Evolutionary conservation across 2,329 filamentous ascomycete genomes (phyloP).

Genomic region (Amesomyces nigricolor): DNA sequence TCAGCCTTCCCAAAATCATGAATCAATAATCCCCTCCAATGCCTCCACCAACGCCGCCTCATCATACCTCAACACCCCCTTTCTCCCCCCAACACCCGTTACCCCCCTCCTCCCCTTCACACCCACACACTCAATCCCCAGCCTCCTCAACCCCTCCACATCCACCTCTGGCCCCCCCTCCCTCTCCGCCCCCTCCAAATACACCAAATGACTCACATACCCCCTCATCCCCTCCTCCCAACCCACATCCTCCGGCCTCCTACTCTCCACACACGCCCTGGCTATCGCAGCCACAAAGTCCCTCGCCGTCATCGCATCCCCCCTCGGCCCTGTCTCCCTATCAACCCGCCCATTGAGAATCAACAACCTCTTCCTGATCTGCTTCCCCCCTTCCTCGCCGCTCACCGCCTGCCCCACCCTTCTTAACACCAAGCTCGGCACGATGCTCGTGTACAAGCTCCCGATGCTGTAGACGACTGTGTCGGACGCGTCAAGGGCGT

Average conservation of each 20-base stretch:
- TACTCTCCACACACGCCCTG: constrained; percentile 65
- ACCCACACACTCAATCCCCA: constrained; percentile 73
- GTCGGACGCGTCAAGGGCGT: constrained; percentile 57
- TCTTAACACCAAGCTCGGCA: constrained; percentile 74
- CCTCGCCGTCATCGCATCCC: constrained; percentile 60
- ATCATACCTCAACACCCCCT: constrained; percentile 64
- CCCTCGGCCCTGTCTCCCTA: constrained; percentile 73
- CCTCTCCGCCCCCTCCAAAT: constrained; percentile 55
- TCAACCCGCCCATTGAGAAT: constrained; percentile 81
- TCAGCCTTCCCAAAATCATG: constrained; percentile 3
- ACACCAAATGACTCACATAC: constrained; percentile 81
- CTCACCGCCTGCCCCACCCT: constrained; percentile 64
- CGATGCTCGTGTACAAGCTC: constrained; percentile 83
- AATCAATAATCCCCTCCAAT: constrained; percentile 63
- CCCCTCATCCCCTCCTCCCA: constrained; percentile 46
- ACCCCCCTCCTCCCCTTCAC: constrained; percentile 64
- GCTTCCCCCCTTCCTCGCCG: constrained; percentile 36
- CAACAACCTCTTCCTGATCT: constrained; percentile 62
- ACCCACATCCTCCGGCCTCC: constrained; percentile 36
- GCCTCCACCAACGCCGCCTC: constrained; percentile 67
- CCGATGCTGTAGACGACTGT: constrained; percentile 88
- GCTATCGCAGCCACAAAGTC: constrained; percentile 81
- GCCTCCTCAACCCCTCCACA: constrained; percentile 50
- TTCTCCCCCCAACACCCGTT: constrained; percentile 38
- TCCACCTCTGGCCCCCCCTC: constrained; percentile 56